Base-by-base conservation (phyloP, 352 stramenopile species). In the Globisporangium parvum region DNA sequence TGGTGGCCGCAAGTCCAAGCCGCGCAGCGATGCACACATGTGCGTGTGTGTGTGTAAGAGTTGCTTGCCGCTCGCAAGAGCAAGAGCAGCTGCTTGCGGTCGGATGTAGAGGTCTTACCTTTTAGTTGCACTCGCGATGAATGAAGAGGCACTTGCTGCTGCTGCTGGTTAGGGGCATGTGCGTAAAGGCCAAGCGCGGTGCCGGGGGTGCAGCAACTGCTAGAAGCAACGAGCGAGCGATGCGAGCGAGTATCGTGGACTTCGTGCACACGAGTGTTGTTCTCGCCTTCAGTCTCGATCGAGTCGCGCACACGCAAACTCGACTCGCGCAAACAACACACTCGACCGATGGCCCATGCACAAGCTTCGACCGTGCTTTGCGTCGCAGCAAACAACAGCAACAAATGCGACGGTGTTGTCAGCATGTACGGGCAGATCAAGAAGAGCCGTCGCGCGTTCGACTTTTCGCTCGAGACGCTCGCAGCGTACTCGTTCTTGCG, bases 381-480 rank as follows among this genome's bases (percentile, higher is more conserved):
- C 10, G 6, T 12, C 6, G 0, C 15, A 2, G 15, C 40, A 23
- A 8, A 46, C 40, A 9, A 46, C 14, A 42, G 37, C 37, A 14
- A 42, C 37, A n/a, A n/a, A 2, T 15, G 3, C 11, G 4, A 42
- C 37, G 11, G 37, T 9, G 11, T 14, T 3, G 37, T 15, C 17
- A 10, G 5, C 37, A 3, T 9, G 37, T 10, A 10, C 12, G 28
- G 20, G 24, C 15, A 40, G 53, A 51, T 28, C 55, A 65, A 58
- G 54, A 80, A 73, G 58, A 82, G 75, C 42, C 77, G 74, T 31
- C 42, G 66, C 51, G 67, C 79, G 14, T 85, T 66, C 47, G 65
- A 83, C 51, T 85, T 85, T 44, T 39, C 65, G 26, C 17, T 75
- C 20, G 54, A 77, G 46, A 71, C 53, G 21, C 71, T 87, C 9